A percentile compares a stretch with the other conserved stretches of the same genome.
Conservation (phyloP, 2,329 filamentous ascomycete genomes). For the Ceratocystis ficicola region DNA sequence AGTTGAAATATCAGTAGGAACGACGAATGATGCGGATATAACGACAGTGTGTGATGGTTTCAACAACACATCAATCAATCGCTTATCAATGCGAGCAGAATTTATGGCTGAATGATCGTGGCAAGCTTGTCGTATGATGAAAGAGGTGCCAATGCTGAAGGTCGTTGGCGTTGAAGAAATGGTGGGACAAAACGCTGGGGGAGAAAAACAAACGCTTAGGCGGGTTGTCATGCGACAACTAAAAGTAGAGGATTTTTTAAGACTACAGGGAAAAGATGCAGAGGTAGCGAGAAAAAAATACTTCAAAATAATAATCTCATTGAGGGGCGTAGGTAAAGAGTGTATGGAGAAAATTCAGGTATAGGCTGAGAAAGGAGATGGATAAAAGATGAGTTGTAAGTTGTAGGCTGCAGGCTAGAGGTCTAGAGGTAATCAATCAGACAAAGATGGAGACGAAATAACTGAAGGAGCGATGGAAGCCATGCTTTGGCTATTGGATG, state of each 20-base stretch:
- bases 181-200: constrained; percentile 9
- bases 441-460: not conserved
- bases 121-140: not conserved
- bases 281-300: not conserved
- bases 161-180: not conserved
- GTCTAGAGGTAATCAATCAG: not conserved
- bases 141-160: not conserved
- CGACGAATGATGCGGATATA: not conserved
- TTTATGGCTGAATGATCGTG: not conserved
- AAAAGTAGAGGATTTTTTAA: not conserved
- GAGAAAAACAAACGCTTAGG: constrained; percentile 5
- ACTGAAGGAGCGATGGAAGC: not conserved
- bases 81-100: not conserved
- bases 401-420: no score
- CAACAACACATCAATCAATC: not conserved
- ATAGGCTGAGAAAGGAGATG: not conserved
- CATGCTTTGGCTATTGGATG: constrained; percentile 3
- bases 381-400: not conserved
- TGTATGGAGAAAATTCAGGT: not conserved
- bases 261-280: constrained; percentile 9
- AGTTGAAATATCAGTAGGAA: not conserved
- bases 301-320: not conserved
- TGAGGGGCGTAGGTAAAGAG: not conserved
- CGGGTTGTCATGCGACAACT: constrained; percentile 5
- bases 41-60: not conserved